Conservation (phyloP, 495 filamentous ascomycete species). For the Clavariopsis aquatica region DNA sequence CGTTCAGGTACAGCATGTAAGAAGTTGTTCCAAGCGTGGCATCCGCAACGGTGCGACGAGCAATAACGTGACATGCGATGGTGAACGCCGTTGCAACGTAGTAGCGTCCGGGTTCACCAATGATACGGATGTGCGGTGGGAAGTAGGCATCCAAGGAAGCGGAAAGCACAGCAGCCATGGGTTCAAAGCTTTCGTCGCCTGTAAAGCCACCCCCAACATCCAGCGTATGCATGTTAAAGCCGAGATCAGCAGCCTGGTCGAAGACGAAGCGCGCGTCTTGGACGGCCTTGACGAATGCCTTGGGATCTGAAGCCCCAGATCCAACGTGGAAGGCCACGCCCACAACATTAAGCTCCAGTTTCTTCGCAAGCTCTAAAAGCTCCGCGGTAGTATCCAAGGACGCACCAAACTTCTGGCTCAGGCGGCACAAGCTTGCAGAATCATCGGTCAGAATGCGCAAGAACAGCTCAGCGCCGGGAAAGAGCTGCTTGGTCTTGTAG, state of each 20-base stretch:
- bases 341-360: slow-evolving; percentile 91
- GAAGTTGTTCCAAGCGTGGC: slow-evolving; percentile 58
- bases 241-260: slow-evolving; percentile 75
- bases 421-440: slow-evolving; percentile 85
- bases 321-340: slow-evolving; percentile 98
- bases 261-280: slow-evolving; percentile 86
- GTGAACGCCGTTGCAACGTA: slow-evolving; percentile 93
- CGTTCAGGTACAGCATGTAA: slow-evolving; percentile 97
- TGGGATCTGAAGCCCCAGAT: slow-evolving; percentile 88
- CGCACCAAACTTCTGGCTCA: slow-evolving; percentile 96
- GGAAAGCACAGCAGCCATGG: slow-evolving; percentile 79
- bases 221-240: slow-evolving; percentile 79
- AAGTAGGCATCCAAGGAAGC: slow-evolving; percentile 83
- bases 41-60: slow-evolving; percentile 81
- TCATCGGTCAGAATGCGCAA: slow-evolving; percentile 95
- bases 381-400: slow-evolving; percentile 75
- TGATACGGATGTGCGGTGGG: slow-evolving; percentile 80
- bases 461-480: slow-evolving; percentile 84
- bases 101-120: slow-evolving; percentile 94
- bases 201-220: slow-evolving; percentile 95
- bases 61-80: slow-evolving; percentile 90
- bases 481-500: slow-evolving; percentile 92
- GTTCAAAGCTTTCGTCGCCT: slow-evolving; percentile 85
- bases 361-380: slow-evolving; percentile 77
- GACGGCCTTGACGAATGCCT: slow-evolving; percentile 85